Base-by-base conservation (phyloP, 441 rosid genomes). In the Aleurites moluccanus region DNA sequence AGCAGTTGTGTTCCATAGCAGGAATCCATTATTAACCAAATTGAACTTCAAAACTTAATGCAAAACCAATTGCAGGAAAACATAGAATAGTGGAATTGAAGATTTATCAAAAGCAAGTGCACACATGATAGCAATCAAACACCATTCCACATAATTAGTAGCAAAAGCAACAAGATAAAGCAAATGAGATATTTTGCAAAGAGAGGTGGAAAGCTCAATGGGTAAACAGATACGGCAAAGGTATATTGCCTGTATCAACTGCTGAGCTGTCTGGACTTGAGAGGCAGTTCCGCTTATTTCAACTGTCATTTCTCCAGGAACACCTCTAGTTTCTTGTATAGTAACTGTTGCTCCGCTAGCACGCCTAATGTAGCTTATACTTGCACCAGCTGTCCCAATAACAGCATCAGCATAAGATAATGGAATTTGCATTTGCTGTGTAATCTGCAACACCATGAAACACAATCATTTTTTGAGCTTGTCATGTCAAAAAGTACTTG, bases 251-350 rank as follows among this genome's bases (percentile, higher is more conserved):
- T 91, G 94, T 81, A 96, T 90, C 60, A 96, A 85, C 83, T 96
- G 99, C 92, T 90, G 91, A 67, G 99, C 98, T n/a, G 93, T 89
- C 85, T 96, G 99, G 70, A 90, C 99, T 87, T 93, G 94, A 20
- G 92, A 88, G 64, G 94, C 97, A 79, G 95, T 85, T 79, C 98
- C 99, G 78, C 98, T 96, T 75, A 96, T 90, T 80, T 96, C 99
- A 30, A 96, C 97, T 0, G 98, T 96, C 99, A 96, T 96, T 82
- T 93, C 98, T 68, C 91, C 97, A 75, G 98, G 98, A 80, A 85
- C 94, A 40, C 98, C 98, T 77, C 97, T 90, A 42, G 93, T 88
- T 87, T 96, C 98, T 79, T 96, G 99, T 78, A 93, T 91, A 10
- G 97, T 93, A 69, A 93, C 95, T 64, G 98, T 91, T 72, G 99